These are phyloP conservation scores for Plasmodium coatneyi DNA, from an alignment of 169 alveolate species.

Conservation along the genomic window DNA sequence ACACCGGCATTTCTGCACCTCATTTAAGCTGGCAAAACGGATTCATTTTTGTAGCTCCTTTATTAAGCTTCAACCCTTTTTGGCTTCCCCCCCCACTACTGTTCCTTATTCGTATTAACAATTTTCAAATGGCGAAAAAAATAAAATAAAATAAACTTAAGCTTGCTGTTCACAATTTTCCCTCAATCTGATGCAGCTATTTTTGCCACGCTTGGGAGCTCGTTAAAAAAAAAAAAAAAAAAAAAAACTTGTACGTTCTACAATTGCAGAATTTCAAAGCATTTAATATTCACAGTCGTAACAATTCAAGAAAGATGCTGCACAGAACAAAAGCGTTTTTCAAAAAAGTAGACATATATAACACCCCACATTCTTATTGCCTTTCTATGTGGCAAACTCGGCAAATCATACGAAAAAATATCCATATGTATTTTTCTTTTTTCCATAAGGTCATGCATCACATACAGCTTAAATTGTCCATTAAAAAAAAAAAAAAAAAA, in stretches of 20 bases:
- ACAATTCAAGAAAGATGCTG: background rate
- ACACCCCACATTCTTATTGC: background rate
- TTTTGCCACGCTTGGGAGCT: background rate
- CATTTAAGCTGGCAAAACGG: background rate
- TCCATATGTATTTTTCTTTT: background rate
- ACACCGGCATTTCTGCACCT: background rate
- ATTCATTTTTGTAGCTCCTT: background rate
- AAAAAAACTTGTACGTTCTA: background rate
- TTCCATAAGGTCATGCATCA: constrained; percentile 7
- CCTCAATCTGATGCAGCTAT: background rate
- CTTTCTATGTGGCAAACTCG: background rate
- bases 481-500: constrained; percentile 24
- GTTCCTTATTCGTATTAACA: background rate
- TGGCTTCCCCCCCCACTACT: background rate
- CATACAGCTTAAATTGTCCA: constrained; percentile 8
- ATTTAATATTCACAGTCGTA: background rate
- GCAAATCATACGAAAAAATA: background rate
- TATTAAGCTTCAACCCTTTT: background rate
- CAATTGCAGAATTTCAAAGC: background rate
- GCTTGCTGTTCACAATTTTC: background rate
- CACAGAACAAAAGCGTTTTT: background rate
- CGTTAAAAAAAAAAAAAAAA: background rate
- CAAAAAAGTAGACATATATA: background rate
- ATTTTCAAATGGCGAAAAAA: background rate
- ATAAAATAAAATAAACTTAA: background rate